phyloP scores from a whole-genome alignment of 805 yeast species.

The Candida corydali region DNA sequence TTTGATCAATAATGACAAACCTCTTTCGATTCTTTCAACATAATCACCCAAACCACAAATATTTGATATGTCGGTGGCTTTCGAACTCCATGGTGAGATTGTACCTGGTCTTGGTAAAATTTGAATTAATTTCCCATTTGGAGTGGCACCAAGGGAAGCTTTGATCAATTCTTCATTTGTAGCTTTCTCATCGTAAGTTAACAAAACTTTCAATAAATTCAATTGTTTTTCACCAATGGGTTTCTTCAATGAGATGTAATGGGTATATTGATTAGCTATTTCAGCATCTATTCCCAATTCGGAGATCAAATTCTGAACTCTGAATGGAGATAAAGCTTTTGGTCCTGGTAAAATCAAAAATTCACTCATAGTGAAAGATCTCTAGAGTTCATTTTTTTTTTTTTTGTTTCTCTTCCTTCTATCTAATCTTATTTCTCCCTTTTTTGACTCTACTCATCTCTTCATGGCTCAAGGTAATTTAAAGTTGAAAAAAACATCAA shows the following conservation, averaged over 20 bases:
- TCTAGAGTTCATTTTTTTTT: background rate
- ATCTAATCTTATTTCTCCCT: background rate
- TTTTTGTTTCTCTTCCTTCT: constrained; percentile 1
- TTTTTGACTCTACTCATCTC: constrained; percentile 8
- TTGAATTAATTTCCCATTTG: constrained; percentile 53
- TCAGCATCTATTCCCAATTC: constrained; percentile 65
- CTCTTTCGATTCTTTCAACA: constrained; percentile 88
- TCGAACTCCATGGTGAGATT: constrained; percentile 98
- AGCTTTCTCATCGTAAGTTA: constrained; percentile 61
- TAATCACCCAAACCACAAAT: constrained; percentile 76
- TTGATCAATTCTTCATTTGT: constrained; percentile 14
- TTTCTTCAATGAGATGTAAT: constrained; percentile 63
- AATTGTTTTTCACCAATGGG: constrained; percentile 37
- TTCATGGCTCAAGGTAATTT: constrained; percentile 79
- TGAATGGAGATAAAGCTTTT: constrained; percentile 79
- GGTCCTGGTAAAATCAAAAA: constrained; percentile 74
- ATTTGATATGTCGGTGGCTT: constrained; percentile 90
- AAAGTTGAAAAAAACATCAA: constrained; percentile 49
- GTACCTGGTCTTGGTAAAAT: constrained; percentile 93
- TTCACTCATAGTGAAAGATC: constrained; percentile 11
- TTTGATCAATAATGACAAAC: constrained; percentile 68
- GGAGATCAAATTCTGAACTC: constrained; percentile 68
- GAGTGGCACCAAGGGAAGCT: constrained; percentile 17
- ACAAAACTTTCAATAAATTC: constrained; percentile 52
- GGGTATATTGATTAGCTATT: constrained; percentile 73